A percentile compares a stretch with the other conserved stretches of the same genome.
Evolutionary conservation across 2,329 filamentous ascomycete species (phyloP).

Genomic region (Calonectria hongkongensis): DNA sequence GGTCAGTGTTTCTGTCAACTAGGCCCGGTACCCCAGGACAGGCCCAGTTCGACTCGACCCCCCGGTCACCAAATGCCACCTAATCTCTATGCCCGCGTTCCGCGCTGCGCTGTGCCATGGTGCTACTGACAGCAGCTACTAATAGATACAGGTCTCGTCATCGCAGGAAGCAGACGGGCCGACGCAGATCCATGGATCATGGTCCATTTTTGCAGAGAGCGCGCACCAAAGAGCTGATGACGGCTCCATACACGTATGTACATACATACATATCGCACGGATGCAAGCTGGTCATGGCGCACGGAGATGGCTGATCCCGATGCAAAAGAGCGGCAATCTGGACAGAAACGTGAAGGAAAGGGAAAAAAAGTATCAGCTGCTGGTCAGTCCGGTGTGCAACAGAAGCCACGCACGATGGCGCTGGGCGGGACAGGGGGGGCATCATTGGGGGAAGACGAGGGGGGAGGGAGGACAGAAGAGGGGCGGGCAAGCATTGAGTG

Average conservation of each 20-base stretch:
- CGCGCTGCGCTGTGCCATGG: constrained; percentile 6
- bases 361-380: constrained; percentile 34
- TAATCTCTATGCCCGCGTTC: constrained; percentile 10
- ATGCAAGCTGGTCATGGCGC: constrained; percentile 14
- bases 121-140: constrained; percentile 18
- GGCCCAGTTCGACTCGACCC: background rate
- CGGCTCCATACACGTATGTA: background rate
- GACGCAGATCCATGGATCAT: constrained; percentile 23
- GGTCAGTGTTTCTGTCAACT: constrained; percentile 20
- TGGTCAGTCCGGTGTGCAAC: constrained; percentile 42
- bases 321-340: constrained; percentile 22
- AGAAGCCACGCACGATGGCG: constrained; percentile 51
- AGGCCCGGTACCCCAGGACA: background rate
- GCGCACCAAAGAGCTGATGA: constrained; percentile 3
- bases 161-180: constrained; percentile 15
- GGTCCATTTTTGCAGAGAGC: background rate
- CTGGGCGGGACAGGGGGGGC: constrained; percentile 48
- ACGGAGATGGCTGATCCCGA: constrained; percentile 19
- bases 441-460: constrained; percentile 20
- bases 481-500: constrained; percentile 5
- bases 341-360: background rate
- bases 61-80: constrained; percentile 17
- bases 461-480: constrained; percentile 24
- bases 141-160: constrained; percentile 20
- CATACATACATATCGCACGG: background rate